Conservation (phyloP, 2,329 filamentous ascomycete genomes). For the Calcarisporium arbuscula region DNA sequence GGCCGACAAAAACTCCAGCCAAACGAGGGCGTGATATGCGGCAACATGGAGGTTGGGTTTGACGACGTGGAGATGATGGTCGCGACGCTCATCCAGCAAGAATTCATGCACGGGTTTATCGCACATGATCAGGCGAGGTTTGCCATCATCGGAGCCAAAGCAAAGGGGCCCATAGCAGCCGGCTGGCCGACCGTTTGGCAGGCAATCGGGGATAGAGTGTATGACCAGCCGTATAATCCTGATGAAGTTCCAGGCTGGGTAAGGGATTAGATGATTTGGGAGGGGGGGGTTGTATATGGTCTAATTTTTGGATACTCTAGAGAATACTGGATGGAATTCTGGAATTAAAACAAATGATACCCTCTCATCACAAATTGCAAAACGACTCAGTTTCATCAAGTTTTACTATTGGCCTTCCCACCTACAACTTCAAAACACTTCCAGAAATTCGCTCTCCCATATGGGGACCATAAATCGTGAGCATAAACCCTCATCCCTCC, state of each 20-base stretch:
- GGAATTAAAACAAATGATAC: no score
- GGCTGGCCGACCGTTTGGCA: slow-evolving; percentile 73
- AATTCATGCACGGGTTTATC: slow-evolving; percentile 76
- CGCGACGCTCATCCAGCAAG: slow-evolving; percentile 71
- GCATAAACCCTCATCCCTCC: slow-evolving; percentile 4
- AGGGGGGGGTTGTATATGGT: background rate
- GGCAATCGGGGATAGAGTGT: slow-evolving; percentile 56
- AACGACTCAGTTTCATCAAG: no score
- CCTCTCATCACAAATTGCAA: background rate
- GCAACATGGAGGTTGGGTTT: slow-evolving; percentile 52
- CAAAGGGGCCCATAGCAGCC: slow-evolving; percentile 55
- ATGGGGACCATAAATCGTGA: slow-evolving; percentile 6
- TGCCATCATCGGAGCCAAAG: slow-evolving; percentile 73
- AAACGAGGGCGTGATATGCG: slow-evolving; percentile 56
- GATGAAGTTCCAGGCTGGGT: slow-evolving; percentile 72
- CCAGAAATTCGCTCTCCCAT: no score
- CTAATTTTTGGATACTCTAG: no score
- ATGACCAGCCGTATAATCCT: slow-evolving; percentile 54
- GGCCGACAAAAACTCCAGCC: slow-evolving; percentile 42
- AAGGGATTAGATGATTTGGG: slow-evolving; percentile 33
- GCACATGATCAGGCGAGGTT: slow-evolving; percentile 71
- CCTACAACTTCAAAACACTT: no score
- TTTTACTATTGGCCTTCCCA: no score
- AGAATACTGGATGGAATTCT: no score
- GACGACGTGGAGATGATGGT: slow-evolving; percentile 72